phyloP scores from a whole-genome alignment of 169 alveolate genomes.

The Plasmodium relictum region DNA sequence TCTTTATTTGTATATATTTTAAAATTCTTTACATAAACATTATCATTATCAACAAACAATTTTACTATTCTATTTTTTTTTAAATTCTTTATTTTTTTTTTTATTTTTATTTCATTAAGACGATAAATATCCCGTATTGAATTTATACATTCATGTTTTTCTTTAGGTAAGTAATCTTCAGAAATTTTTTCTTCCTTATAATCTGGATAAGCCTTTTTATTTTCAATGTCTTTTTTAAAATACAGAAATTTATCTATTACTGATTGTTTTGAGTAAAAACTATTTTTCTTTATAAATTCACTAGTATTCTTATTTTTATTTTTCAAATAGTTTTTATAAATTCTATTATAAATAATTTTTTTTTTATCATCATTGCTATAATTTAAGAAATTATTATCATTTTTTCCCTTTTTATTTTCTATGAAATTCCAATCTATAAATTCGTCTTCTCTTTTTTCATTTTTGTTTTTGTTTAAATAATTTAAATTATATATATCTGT shows the following conservation, averaged over 20 bases:
- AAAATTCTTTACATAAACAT: constrained; percentile 18
- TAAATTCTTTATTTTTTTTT: not conserved
- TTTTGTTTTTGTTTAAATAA: not conserved
- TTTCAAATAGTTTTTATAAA: constrained; percentile 26
- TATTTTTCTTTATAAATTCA: constrained; percentile 15
- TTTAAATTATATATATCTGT: not conserved
- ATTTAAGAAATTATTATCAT: not conserved
- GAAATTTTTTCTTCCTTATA: not conserved
- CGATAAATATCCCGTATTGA: not conserved
- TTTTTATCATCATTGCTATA: not conserved
- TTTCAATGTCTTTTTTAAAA: not conserved
- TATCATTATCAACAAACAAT: constrained; percentile 21
- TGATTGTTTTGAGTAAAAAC: constrained; percentile 1
- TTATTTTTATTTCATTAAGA: not conserved
- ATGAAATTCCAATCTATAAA: not conserved
- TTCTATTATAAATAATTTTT: constrained; percentile 1
- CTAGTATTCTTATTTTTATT: constrained; percentile 12
- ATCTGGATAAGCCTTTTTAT: not conserved
- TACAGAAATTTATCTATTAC: not conserved
- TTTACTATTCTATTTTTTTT: constrained; percentile 23
- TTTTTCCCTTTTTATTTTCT: constrained; percentile 22
- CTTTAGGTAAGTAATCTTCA: not conserved
- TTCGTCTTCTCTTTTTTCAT: not conserved
- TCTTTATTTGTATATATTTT: constrained; percentile 33
- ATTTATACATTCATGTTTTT: not conserved